Evolutionary conservation across 1,284 basidiomycete genomes (phyloP).

Genomic region (Puccinia triticina): DNA sequence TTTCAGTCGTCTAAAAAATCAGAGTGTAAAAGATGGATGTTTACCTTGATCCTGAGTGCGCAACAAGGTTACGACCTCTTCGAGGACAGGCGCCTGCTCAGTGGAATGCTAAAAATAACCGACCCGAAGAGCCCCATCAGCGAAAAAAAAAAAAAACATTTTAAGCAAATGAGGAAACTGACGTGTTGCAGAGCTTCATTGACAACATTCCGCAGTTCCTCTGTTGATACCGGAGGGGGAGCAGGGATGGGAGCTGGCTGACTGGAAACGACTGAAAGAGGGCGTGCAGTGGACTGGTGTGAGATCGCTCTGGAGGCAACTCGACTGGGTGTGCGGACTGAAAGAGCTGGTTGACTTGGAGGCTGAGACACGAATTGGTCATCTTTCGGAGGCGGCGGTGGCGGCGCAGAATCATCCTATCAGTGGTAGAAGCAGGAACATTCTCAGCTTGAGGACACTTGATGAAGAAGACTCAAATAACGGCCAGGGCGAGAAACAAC

Average conservation of each 20-base stretch:
- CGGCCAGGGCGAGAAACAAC: neutral
- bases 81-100: slow-evolving; percentile 44
- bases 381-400: slow-evolving; percentile 48
- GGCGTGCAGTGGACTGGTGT: slow-evolving; percentile 14
- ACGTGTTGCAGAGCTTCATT: slow-evolving; percentile 46
- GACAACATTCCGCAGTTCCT: slow-evolving; percentile 39
- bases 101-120: slow-evolving; percentile 40
- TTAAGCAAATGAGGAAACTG: neutral
- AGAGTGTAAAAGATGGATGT: neutral
- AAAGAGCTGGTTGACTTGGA: slow-evolving; percentile 28
- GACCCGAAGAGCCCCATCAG: neutral
- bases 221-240: slow-evolving; percentile 13
- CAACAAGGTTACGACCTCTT: slow-evolving; percentile 48
- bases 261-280: neutral
- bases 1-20: neutral
- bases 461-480: neutral
- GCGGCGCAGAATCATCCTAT: slow-evolving; percentile 29
- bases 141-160: neutral
- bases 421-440: neutral
- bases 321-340: slow-evolving; percentile 19
- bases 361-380: neutral
- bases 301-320: slow-evolving; percentile 15
- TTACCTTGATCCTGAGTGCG: slow-evolving; percentile 51
- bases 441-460: neutral
- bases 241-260: slow-evolving; percentile 2